Percentiles rank a stretch among this genome's conserved stretches.
Evolutionary conservation across 805 yeast genomes (phyloP).

Genomic region (Wickerhamiella sorbophila): DNA sequence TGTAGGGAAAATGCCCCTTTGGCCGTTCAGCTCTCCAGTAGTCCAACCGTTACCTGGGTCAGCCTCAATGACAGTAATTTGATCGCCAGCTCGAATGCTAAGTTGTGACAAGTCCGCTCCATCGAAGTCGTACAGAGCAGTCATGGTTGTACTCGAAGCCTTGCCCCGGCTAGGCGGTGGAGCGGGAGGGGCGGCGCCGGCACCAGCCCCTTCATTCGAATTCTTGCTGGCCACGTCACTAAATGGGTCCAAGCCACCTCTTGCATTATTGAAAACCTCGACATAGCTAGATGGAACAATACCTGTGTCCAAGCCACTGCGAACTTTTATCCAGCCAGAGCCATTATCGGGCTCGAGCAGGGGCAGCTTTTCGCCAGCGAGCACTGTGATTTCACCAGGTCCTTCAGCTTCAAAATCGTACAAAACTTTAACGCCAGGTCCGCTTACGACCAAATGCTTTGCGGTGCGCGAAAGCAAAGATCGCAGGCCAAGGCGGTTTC

Average conservation of each 20-base stretch:
- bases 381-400: slow-evolving; percentile 55
- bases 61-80: slow-evolving; percentile 44
- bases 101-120: slow-evolving; percentile 77
- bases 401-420: slow-evolving; percentile 57
- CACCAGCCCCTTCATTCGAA: slow-evolving; percentile 6
- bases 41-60: slow-evolving; percentile 91
- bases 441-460: slow-evolving; percentile 9
- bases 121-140: slow-evolving; percentile 59
- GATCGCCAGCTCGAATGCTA: slow-evolving; percentile 57
- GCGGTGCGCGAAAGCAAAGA: slow-evolving; percentile 18
- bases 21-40: slow-evolving; percentile 63
- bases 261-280: slow-evolving; percentile 28
- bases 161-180: slow-evolving; percentile 69
- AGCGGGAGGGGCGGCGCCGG: slow-evolving; percentile 42
- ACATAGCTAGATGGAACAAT: slow-evolving; percentile 77
- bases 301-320: slow-evolving; percentile 42
- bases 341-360: slow-evolving; percentile 67
- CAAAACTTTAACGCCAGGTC: slow-evolving; percentile 20
- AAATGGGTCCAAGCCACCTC: neutral
- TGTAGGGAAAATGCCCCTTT: slow-evolving; percentile 62
- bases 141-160: slow-evolving; percentile 22
- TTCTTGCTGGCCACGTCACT: slow-evolving; percentile 6
- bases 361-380: slow-evolving; percentile 44
- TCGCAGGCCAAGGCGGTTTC: slow-evolving; percentile 14
- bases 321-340: slow-evolving; percentile 78